Evolutionary conservation across 2,329 filamentous ascomycete species (phyloP).

Genomic region (Cytospora chrysosperma): DNA sequence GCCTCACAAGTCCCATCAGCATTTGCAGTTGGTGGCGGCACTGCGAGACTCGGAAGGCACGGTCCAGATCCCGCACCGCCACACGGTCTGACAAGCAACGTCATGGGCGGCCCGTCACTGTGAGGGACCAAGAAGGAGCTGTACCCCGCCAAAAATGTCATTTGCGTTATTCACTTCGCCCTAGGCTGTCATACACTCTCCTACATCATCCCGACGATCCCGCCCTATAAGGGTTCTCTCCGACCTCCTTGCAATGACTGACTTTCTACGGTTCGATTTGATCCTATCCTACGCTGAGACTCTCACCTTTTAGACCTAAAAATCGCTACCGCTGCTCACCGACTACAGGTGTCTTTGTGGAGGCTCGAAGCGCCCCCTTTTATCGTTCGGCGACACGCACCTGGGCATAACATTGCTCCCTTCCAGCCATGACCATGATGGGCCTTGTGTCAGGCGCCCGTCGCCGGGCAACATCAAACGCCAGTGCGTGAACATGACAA

Average conservation of each 20-base stretch:
- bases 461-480: slow-evolving; percentile 36
- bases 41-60: not conserved
- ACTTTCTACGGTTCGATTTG: not conserved
- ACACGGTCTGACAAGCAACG: slow-evolving; percentile 18
- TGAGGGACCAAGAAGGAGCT: not conserved
- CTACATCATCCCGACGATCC: slow-evolving; percentile 12
- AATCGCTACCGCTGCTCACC: not conserved
- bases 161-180: slow-evolving; percentile 4
- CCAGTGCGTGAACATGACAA: slow-evolving; percentile 33
- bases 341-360: not conserved
- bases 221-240: slow-evolving; percentile 8
- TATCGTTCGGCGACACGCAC: not conserved
- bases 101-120: slow-evolving; percentile 18
- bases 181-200: slow-evolving; percentile 6
- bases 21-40: not conserved
- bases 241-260: not conserved
- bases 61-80: not conserved
- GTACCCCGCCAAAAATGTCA: slow-evolving; percentile 16
- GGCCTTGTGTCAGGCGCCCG: slow-evolving; percentile 33
- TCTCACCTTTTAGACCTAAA: not conserved
- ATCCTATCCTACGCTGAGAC: not conserved
- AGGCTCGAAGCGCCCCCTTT: not conserved
- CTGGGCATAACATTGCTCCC: slow-evolving; percentile 30
- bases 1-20: too few species aligned
- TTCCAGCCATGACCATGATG: slow-evolving; percentile 36